Percentiles rank a stretch among this genome's conserved stretches.
Conservation (phyloP, 805 yeast genomes). For the Nadsonia fulvescens region DNA sequence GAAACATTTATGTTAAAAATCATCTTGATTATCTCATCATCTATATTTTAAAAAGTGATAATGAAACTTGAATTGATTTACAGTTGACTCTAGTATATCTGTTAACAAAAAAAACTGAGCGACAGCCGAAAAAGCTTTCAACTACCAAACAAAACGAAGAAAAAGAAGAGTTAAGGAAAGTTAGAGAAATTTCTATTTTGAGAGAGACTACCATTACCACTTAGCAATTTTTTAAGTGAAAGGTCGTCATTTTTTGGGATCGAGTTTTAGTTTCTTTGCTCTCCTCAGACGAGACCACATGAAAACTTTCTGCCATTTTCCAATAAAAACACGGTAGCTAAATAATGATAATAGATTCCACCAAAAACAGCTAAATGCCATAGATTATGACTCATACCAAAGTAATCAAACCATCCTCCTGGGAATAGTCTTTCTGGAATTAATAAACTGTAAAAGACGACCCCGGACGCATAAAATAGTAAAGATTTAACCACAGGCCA, state of each 20-base stretch:
- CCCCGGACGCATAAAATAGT: constrained; percentile 64
- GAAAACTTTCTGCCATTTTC: constrained; percentile 20
- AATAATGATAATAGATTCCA: constrained; percentile 82
- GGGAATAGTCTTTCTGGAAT: constrained; percentile 66
- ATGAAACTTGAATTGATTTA: too few relatives aligned
- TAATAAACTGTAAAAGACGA: constrained; percentile 68
- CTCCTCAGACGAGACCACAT: too few relatives aligned
- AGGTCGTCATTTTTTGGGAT: background rate
- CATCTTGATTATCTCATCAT: too few relatives aligned
- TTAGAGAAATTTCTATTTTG: too few relatives aligned
- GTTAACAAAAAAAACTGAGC: too few relatives aligned
- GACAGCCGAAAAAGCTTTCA: too few relatives aligned
- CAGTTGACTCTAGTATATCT: too few relatives aligned
- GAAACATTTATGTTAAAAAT: too few relatives aligned
- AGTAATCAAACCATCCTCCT: constrained; percentile 20
- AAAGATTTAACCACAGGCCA: constrained; percentile 57
- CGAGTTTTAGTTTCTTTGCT: background rate
- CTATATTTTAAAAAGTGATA: too few relatives aligned
- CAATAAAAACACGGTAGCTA: constrained; percentile 59
- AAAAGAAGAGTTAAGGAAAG: too few relatives aligned
- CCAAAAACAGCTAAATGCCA: constrained; percentile 88
- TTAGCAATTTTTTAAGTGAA: background rate
- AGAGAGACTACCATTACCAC: too few relatives aligned
- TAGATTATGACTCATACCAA: constrained; percentile 83
- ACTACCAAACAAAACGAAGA: too few relatives aligned